phyloP scores from a whole-genome alignment of 805 yeast species.

The Pichia exigua region DNA sequence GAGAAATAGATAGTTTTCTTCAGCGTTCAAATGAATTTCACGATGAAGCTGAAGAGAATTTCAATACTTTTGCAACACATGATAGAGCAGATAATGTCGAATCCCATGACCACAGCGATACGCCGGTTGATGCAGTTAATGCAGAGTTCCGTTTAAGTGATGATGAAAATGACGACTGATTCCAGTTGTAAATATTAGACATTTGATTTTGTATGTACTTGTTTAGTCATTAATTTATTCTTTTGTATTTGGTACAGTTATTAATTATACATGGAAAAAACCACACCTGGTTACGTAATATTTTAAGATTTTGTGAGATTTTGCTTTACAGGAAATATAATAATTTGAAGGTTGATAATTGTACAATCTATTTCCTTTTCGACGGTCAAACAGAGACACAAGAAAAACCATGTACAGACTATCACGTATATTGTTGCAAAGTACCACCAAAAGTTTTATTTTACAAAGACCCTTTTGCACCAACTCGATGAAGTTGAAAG shows the following conservation, averaged over 20 bases:
- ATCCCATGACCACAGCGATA: background rate
- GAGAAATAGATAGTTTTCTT: conserved; percentile 37
- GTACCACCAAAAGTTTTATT: no score
- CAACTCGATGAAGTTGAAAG: background rate
- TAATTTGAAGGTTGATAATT: background rate
- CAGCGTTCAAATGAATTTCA: conserved; percentile 25
- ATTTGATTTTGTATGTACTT: background rate
- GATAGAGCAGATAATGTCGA: conserved; percentile 5
- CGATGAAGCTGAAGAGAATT: conserved; percentile 6
- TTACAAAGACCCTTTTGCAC: background rate
- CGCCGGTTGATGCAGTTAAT: conserved; percentile 1
- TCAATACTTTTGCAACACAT: conserved; percentile 1
- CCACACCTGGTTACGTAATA: background rate
- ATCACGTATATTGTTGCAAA: background rate
- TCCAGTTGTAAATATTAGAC: background rate
- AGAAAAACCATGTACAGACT: background rate
- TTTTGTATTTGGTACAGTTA: background rate
- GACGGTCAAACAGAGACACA: background rate
- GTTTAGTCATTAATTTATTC: background rate
- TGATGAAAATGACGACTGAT: conserved; percentile 9
- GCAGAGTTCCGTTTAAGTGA: conserved; percentile 7
- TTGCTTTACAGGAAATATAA: background rate
- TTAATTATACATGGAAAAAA: background rate
- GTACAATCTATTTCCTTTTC: background rate
- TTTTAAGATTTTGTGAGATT: background rate